These are phyloP conservation scores for Candida sakaeoensis DNA, from an alignment of 805 yeast genomes.

Conservation along the genomic window DNA sequence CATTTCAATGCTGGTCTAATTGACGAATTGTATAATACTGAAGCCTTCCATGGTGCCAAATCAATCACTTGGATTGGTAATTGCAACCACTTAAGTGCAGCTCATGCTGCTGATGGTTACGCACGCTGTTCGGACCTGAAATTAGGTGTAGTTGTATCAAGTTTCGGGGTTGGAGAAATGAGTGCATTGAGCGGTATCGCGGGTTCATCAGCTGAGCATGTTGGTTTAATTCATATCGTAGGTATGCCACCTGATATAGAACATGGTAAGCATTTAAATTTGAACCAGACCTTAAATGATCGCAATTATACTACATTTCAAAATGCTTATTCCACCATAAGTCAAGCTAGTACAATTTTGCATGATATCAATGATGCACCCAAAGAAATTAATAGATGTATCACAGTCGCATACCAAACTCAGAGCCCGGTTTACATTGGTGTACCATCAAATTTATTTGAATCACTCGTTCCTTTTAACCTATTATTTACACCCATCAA, in stretches of 20 bases:
- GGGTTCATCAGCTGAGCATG: slow-evolving; percentile 41
- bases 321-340: slow-evolving; percentile 36
- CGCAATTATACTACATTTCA: slow-evolving; percentile 41
- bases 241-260: slow-evolving; percentile 36
- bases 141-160: slow-evolving; percentile 34
- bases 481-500: slow-evolving; percentile 35
- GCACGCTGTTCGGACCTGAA: slow-evolving; percentile 30
- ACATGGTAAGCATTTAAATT: slow-evolving; percentile 38
- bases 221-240: slow-evolving; percentile 36
- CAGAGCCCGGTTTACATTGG: slow-evolving; percentile 41
- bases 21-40: slow-evolving; percentile 39
- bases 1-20: slow-evolving; percentile 37
- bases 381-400: slow-evolving; percentile 36
- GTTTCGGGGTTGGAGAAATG: slow-evolving; percentile 42
- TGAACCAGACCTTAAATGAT: slow-evolving; percentile 41
- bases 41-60: slow-evolving; percentile 17
- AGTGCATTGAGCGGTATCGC: slow-evolving; percentile 37
- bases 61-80: slow-evolving; percentile 41
- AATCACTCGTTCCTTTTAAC: slow-evolving; percentile 31
- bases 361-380: slow-evolving; percentile 34
- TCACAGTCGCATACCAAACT: slow-evolving; percentile 34
- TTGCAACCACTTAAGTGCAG: slow-evolving; percentile 42
- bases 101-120: slow-evolving; percentile 43
- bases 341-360: slow-evolving; percentile 35
- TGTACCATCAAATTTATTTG: slow-evolving; percentile 38